Conservation (phyloP, 148 eudicot species). For the Vaccinium vitisidaea region DNA sequence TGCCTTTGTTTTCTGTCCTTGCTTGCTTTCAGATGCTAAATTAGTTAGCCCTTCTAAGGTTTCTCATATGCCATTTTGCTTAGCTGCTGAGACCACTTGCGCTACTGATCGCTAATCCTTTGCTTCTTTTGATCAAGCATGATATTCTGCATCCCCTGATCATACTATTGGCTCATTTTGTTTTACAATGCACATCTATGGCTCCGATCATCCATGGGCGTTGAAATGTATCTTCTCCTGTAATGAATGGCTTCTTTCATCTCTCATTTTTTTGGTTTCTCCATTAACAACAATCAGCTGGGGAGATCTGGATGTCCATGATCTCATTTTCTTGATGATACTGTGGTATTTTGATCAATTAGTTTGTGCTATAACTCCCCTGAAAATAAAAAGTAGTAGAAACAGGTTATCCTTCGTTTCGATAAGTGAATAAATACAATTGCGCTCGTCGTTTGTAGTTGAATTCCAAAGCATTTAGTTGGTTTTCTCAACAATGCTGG, state of each 20-base stretch:
- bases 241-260: background rate
- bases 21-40: background rate
- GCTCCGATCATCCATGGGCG: background rate
- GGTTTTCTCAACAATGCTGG: background rate
- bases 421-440: background rate
- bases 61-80: background rate
- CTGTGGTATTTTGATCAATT: background rate
- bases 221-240: background rate
- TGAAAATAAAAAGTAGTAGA: background rate
- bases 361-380: background rate
- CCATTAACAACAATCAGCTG: background rate
- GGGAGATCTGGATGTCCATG: background rate
- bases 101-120: background rate
- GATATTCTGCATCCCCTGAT: background rate
- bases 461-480: background rate
- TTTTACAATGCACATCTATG: background rate
- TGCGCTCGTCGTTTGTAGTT: background rate
- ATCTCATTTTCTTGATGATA: background rate
- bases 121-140: background rate
- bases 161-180: background rate
- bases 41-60: background rate
- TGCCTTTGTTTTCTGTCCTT: background rate
- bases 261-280: background rate
- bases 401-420: background rate
- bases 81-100: background rate